Base-by-base conservation (phyloP, 2,329 filamentous ascomycete species). In the Verticillium klebahnii region DNA sequence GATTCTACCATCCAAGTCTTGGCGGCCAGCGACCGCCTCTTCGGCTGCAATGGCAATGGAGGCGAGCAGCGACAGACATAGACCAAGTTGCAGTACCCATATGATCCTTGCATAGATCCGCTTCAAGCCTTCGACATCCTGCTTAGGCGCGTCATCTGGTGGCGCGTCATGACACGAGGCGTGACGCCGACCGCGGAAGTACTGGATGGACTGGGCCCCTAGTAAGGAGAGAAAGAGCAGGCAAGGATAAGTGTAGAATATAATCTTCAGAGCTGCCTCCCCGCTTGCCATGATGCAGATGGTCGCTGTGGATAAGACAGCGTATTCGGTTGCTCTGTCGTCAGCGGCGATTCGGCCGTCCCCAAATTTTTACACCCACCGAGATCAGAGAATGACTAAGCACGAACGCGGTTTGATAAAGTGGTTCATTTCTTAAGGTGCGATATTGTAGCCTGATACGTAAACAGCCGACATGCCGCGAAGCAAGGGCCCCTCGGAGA, bases 201-300 rank as follows among this genome's bases (percentile, higher is more conserved):
- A 79, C 60, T 74, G 70, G 40, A 74, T 58, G 6, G 75, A 67
- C 64, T 79, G 76, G 0, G 71, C 72, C 3, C 72, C 69, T 17
- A 78, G 60, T 6, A 79, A 65, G 1, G 74, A 70, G 3, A 69
- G 61, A 56, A 79, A 77, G 9, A 79, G 71, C 5, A 72, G 68
- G 50, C 72, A 73, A 1, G 77, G 77, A 62, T 79, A 79, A 59
- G 74, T 60, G 58, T 79, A 79, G 65, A 79, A 79, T 62, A 73
- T 74, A 8, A 74, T 68, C 62, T 74, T 69, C 57, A 79, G 67
- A 40, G 73, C 77, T 52, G 73, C 62, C 66, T 77, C 67, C 57
- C 70, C 68, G 54, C 64, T 70, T 55, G 72, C 73, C 75, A 77
- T 77, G 63, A 7, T 25, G 45, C 12, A 50, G 34, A 29, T 29